Base-by-base conservation (phyloP, 106 monocot species). In the Acorus calamus region DNA sequence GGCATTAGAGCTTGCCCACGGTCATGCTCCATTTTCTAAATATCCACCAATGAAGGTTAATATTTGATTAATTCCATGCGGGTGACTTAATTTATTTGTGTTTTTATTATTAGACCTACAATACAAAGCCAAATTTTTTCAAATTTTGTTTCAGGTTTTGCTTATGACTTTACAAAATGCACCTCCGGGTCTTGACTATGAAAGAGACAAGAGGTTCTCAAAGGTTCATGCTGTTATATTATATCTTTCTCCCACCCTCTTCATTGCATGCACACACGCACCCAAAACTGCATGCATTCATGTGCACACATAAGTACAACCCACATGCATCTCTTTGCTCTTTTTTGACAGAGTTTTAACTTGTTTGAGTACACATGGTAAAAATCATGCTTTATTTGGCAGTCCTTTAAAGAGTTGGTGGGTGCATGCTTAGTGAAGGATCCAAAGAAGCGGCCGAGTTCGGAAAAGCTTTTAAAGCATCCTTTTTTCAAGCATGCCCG, bases 81-180 rank as follows among this genome's bases (percentile, higher is more conserved):
- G n/a, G 8, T 41, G 3, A 43, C 4, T 5, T 44, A 10, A 46
- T 44, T 46, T 61, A 4, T 4, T 47, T 5, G 3, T 46, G n/a
- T 50, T 50, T 50, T n/a, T 28, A 44, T 56, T 28, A 28, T 28
- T 28, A 28, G 28, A 28, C 28, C 28, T 28, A 28, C 28, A 28
- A 28, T 28, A 28, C 28, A 28, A 1, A 28, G 46, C 13, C 43
- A 0, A 11, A 46, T 3, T 55, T 43, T 43, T 53, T n/a, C 28
- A 45, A 67, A 59, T 45, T 12, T 47, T 44, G 44, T 52, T 69
- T 48, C 69, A 94, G 86, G 91, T 91, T 14, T 82, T 91, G 71
- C 87, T 96, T 63, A 91, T 91, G 96, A 96, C 96, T 54, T 74
- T 88, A 52, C 96, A 96, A 75, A 96, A 96, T 85, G 91, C 96